Evolutionary conservation across 1,139 yeast genomes (phyloP).

Genomic region (Geotrichum klebahnii): DNA sequence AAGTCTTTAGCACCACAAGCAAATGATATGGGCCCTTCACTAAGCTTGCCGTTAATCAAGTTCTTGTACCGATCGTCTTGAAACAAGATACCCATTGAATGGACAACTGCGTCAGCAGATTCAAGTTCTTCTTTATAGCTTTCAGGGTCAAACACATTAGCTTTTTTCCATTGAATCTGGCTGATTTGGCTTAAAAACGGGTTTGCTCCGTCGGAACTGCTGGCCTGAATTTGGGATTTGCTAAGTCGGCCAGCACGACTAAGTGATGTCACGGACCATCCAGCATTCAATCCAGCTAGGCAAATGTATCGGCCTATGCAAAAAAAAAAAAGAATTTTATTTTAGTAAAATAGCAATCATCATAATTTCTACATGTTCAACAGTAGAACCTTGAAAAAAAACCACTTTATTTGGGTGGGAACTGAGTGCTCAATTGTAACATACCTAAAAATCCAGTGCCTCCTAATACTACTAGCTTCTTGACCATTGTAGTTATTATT

Average conservation of each 20-base stretch:
- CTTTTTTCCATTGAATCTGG: conserved; percentile 64
- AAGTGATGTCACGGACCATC: conserved; percentile 13
- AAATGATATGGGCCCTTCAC: background rate
- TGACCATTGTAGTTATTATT: conserved; percentile 18
- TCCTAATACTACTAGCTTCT: conserved; percentile 65
- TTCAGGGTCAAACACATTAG: conserved; percentile 62
- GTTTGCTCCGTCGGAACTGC: conserved; percentile 38
- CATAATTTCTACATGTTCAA: too few species aligned
- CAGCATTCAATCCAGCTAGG: conserved; percentile 15
- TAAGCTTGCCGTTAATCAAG: conserved; percentile 26
- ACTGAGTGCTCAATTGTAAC: background rate
- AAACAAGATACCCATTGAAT: conserved; percentile 69
- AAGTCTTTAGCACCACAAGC: conserved; percentile 2
- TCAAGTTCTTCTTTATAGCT: conserved; percentile 50
- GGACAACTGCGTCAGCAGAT: conserved; percentile 67
- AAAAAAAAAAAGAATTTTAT: conserved; percentile 59
- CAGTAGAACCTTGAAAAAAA: too few species aligned
- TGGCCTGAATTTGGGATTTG: conserved; percentile 49
- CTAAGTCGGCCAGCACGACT: conserved; percentile 26
- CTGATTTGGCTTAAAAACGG: conserved; percentile 46
- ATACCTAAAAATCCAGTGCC: conserved; percentile 75
- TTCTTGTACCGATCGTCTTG: conserved; percentile 66
- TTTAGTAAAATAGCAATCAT: conserved; percentile 42
- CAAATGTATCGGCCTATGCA: conserved; percentile 15
- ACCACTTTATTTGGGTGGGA: too few species aligned